phyloP scores from a whole-genome alignment of 345 rosid species.

The Sisymbrium irio region DNA sequence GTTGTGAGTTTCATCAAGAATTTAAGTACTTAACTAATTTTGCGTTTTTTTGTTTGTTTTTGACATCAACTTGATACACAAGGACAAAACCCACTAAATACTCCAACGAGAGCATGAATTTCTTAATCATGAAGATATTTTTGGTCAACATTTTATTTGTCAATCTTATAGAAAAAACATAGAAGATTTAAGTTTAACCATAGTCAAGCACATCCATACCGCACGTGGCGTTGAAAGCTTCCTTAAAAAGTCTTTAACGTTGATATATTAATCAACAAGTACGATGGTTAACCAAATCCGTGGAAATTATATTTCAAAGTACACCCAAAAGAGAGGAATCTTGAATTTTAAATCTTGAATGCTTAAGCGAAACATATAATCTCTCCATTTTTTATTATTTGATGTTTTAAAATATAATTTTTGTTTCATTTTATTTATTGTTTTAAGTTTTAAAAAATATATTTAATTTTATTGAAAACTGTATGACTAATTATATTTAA shows the following conservation, averaged over 20 bases:
- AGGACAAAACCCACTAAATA: neutral
- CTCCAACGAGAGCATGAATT: neutral
- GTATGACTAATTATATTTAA: too few relatives aligned
- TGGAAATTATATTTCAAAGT: neutral
- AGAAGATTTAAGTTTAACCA: neutral
- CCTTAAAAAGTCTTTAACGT: neutral
- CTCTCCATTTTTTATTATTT: too few relatives aligned
- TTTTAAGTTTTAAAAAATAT: too few relatives aligned
- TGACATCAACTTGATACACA: neutral
- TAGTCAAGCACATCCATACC: neutral
- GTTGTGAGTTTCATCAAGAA: neutral
- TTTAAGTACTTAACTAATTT: neutral
- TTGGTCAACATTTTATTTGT: conserved; percentile 5
- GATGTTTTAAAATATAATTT: too few relatives aligned
- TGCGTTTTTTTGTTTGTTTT: neutral
- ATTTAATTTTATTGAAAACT: too few relatives aligned
- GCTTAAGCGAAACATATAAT: too few relatives aligned
- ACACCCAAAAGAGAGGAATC: neutral
- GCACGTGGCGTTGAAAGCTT: conserved; percentile 20
- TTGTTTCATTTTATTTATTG: too few relatives aligned
- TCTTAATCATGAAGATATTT: conserved; percentile 10
- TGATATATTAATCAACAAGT: neutral
- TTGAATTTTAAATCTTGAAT: neutral
- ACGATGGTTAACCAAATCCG: conserved; percentile 9
- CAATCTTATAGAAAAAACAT: neutral